phyloP scores from a whole-genome alignment of 2,329 filamentous ascomycete species.

The Daldinia eschscholtzii region DNA sequence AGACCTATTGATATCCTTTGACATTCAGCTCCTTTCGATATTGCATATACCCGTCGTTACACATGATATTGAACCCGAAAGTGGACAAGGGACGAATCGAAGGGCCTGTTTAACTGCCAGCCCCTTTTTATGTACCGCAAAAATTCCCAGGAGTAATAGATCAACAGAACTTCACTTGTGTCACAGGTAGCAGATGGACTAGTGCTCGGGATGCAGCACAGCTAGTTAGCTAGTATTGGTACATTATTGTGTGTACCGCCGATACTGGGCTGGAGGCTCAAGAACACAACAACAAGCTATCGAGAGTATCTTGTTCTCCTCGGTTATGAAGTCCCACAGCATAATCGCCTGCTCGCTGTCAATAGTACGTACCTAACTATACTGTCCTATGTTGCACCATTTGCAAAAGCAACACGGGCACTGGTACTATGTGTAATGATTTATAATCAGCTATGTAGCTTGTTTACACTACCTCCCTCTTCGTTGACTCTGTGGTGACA shows the following conservation, averaged over 20 bases:
- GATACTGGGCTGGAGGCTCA: background rate
- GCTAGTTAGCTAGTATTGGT: background rate
- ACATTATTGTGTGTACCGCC: background rate
- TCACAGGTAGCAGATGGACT: background rate
- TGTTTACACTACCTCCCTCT: background rate
- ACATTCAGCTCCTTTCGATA: background rate
- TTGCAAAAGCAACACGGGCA: background rate
- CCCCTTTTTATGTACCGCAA: background rate
- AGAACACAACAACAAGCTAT: background rate
- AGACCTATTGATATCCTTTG: background rate
- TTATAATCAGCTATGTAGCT: background rate
- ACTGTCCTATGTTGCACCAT: background rate
- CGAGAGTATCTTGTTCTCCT: background rate
- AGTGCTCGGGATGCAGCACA: background rate
- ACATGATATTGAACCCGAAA: background rate
- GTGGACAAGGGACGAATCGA: background rate
- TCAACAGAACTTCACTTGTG: background rate
- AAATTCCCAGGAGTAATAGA: background rate
- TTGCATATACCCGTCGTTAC: background rate
- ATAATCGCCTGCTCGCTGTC: background rate
- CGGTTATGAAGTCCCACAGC: conserved; percentile 7
- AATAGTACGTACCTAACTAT: background rate
- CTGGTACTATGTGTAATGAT: background rate
- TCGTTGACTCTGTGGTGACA: background rate
- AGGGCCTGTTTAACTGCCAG: too few species aligned